Base-by-base conservation (phyloP, 1,284 basidiomycete genomes). In the Papiliotrema fonsecae region DNA sequence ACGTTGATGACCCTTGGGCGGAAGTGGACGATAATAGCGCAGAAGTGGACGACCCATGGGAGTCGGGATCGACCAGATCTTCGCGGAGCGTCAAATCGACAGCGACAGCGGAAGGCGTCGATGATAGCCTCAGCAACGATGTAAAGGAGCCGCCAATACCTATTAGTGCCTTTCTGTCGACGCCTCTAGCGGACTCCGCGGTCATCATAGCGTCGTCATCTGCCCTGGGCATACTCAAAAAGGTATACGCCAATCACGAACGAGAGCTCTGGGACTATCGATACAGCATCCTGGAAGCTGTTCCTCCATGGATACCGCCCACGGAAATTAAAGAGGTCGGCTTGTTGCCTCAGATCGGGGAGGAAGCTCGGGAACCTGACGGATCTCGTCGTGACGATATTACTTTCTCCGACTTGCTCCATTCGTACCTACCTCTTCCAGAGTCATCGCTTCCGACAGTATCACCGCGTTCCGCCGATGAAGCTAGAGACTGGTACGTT, bases 401-500 rank as follows among this genome's bases (percentile, higher is more conserved):
- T 27, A 24, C 45, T 27, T 31, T 31, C 40, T 10, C 19, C 6
- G 30, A 30, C 24, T 4, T 7, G 11, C 30, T 35, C 16, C 30
- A 7, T n/a, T 13, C 11, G 21, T 18, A 4, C 24, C 5, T 2
- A 5, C 21, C 7, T 5, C 7, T 10, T 11, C 13, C 26, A 28
- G 6, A 6, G 16, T 6, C 45, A 9, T 6, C 27, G 13, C 27
- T 44, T 3, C 28, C 18, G 4, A 13, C 27, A 13, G 30, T 13
- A 5, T 31, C 42, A 9, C 30, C 21, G 11, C 27, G 31, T 13
- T 32, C 10, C n/a, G 24, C 18, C 7, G 55, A 60, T 10, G 79
- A 82, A 28, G 75, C 94, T 1, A 74, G 80, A 5, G 52, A 68
- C 16, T 97, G 89, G 91, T 96, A 93, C 74, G 78, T 75, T 52